These are phyloP conservation scores for Cydonia oblonga DNA, from an alignment of 331 rosid species.

Conservation along the genomic window DNA sequence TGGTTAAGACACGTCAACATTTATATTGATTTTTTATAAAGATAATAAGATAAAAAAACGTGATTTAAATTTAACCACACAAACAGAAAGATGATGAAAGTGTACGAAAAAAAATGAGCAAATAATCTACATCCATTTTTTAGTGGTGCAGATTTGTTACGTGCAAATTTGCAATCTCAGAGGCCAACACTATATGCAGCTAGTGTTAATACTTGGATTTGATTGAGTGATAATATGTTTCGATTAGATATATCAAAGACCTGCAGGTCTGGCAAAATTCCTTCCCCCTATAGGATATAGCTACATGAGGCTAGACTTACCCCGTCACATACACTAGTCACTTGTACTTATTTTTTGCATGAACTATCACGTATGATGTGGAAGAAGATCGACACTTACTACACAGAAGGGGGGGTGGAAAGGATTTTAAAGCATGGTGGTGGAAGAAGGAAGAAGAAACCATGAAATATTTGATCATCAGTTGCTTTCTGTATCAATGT, in stretches of 20 bases:
- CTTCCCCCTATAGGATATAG: neutral
- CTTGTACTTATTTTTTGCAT: neutral
- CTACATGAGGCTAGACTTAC: neutral
- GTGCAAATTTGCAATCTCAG: conserved; percentile 29
- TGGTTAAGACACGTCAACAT: no score
- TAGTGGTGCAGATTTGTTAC: conserved; percentile 39
- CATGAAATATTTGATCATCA: neutral
- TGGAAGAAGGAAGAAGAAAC: neutral
- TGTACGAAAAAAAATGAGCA: no score
- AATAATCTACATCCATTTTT: no score
- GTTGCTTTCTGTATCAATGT: neutral
- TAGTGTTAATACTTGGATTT: conserved; percentile 32
- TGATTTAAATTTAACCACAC: no score
- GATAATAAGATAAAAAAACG: no score
- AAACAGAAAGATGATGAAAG: no score
- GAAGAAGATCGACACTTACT: neutral
- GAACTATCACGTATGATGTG: neutral
- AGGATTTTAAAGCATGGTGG: neutral
- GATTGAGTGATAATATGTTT: conserved; percentile 40
- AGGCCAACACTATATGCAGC: neutral
- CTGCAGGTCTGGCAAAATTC: conserved; percentile 19
- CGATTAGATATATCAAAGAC: conserved; percentile 37
- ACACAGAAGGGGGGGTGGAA: neutral
- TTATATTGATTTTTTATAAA: no score
- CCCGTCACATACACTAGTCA: neutral